Evolutionary conservation across 495 filamentous ascomycete genomes (phyloP).

Genomic region (Sordaria brevicollis): DNA sequence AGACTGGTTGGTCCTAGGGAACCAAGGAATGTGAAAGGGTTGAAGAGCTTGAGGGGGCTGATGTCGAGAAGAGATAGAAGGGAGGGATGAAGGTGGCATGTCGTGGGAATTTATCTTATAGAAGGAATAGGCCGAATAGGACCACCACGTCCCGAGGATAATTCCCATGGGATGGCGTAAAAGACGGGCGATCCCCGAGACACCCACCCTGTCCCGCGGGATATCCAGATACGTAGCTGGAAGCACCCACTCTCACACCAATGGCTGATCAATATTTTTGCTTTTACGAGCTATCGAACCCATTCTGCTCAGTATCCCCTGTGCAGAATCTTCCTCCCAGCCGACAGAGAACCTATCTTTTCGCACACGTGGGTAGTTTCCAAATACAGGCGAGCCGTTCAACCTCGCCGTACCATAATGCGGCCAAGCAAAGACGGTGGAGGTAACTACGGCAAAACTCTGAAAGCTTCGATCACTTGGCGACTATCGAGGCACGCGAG

Average conservation of each 20-base stretch:
- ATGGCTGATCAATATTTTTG: background rate
- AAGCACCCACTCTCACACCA: background rate
- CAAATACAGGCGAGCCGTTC: background rate
- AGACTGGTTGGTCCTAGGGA: background rate
- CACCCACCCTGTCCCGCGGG: background rate
- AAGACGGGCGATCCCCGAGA: background rate
- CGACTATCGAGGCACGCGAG: background rate
- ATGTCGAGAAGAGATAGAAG: background rate
- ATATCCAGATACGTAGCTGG: background rate
- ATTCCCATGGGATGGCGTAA: background rate
- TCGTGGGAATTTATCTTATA: background rate
- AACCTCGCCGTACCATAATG: background rate
- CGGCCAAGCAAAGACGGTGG: background rate
- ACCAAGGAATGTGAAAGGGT: background rate
- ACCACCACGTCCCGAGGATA: background rate
- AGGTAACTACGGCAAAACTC: background rate
- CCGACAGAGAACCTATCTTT: background rate
- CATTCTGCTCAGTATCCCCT: background rate
- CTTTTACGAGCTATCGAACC: background rate
- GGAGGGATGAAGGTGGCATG: background rate
- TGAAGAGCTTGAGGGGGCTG: background rate
- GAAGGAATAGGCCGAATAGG: background rate
- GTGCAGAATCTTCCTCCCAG: background rate
- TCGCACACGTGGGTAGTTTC: background rate
- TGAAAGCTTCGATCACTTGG: background rate